Base-by-base conservation (phyloP, 768 basidiomycete genomes). In the Hygrocybe coccinea region DNA sequence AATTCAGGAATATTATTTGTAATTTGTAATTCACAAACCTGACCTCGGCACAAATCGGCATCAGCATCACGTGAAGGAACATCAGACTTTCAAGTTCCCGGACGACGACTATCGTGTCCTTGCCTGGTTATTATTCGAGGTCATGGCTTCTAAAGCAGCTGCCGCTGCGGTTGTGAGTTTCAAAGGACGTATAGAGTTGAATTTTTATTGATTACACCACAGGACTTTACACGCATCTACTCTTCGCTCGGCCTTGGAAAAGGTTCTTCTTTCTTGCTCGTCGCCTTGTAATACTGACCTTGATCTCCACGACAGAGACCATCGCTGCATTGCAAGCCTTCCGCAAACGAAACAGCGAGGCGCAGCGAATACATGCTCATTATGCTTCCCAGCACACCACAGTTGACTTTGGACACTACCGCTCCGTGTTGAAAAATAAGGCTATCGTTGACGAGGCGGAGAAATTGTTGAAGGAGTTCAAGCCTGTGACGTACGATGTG, bases 401-500 rank as follows among this genome's bases (percentile, higher is more conserved):
- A 50, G 79, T 99, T 67, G 93, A 98, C 77, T 77, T 98, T 65
- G 79, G 85, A 21, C 85, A 94, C 76, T 99, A 98, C 80, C 91
- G 93, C 66, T 81, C 86, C 25, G 72, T 92, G 34, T 75, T 99
- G 60, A 95, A 93, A 82, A 97, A 98, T 78, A 85, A 89, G 71
- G 85, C 84, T 50, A 80, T 98, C 60, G 85, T 97, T 52, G 88
- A 91, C 64, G 90, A 97, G 71, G 89, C 89, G 10, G 95, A 98
- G 80, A 95, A 92, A 75, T 71, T 87, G 51, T 70, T 97, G 64
- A 85, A 79, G 58, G 83, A 83, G 34, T 98, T 97, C 80, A 97
- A 95, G 76, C 91, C 97, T 35, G 86, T 92, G 51, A 88, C 91
- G 2, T 97, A 97, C 73, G 95, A 99, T 67, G 89, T 94, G 56